These are phyloP conservation scores for Mrakia frigida DNA, from an alignment of 768 basidiomycete genomes.

Conservation along the genomic window DNA sequence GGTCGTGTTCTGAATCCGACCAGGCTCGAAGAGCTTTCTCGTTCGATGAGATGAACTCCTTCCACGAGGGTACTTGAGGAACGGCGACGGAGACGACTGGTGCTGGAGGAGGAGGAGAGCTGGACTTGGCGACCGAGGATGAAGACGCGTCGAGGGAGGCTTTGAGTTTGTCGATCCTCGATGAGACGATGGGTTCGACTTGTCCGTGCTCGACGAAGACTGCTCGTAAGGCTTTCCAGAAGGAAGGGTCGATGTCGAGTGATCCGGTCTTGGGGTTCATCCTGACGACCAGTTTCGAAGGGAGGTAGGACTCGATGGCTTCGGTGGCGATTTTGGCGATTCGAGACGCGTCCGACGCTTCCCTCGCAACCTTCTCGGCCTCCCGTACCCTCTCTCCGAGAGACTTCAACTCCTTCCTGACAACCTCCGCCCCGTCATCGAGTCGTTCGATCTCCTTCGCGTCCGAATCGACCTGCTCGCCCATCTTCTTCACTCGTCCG, in stretches of 20 bases:
- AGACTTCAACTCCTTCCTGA: conserved; percentile 34
- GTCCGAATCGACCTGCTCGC: conserved; percentile 9
- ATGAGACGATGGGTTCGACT: conserved; percentile 37
- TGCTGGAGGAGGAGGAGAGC: not conserved
- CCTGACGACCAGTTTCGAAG: conserved; percentile 44
- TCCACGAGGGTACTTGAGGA: conserved; percentile 36
- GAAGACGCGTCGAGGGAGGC: not conserved
- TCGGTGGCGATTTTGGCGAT: conserved; percentile 37
- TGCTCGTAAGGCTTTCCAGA: conserved; percentile 47
- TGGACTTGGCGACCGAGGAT: conserved; percentile 1
- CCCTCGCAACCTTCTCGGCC: conserved; percentile 40
- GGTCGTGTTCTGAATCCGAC: conserved; percentile 41
- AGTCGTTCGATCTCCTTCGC: conserved; percentile 5
- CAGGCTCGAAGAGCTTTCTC: conserved; percentile 42
- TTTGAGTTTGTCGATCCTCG: conserved; percentile 32
- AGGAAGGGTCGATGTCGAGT: conserved; percentile 45
- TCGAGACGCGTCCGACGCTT: conserved; percentile 40
- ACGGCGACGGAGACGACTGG: conserved; percentile 1
- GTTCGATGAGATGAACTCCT: conserved; percentile 40
- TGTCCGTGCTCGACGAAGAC: conserved; percentile 42
- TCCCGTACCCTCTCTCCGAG: conserved; percentile 37
- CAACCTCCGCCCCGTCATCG: conserved; percentile 20
- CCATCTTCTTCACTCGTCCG: conserved; percentile 19
- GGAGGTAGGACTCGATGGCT: conserved; percentile 45
- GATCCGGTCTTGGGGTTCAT: conserved; percentile 37